These are phyloP conservation scores for Aspergillus sp. DNA, from an alignment of 2,329 filamentous ascomycete species.

Conservation along the genomic window DNA sequence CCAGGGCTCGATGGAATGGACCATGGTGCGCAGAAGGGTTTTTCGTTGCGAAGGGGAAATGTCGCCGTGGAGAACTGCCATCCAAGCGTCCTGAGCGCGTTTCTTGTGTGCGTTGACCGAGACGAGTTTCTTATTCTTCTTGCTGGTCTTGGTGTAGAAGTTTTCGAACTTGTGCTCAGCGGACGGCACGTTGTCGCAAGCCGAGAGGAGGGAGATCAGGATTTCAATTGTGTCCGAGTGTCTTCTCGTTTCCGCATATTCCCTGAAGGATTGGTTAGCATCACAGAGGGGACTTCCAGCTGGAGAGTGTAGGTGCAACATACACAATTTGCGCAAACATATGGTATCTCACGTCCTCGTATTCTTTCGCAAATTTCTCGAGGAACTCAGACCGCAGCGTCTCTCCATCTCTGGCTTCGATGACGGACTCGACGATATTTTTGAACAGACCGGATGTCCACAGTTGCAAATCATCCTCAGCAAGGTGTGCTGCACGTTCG, in stretches of 20 bases:
- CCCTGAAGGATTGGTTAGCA: constrained; percentile 22
- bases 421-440: constrained; percentile 61
- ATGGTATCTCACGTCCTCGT: constrained; percentile 81
- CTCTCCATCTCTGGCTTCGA: constrained; percentile 58
- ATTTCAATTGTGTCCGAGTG: constrained; percentile 32
- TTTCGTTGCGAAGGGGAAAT: constrained; percentile 76
- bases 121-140: constrained; percentile 67
- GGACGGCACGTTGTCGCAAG: constrained; percentile 66
- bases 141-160: constrained; percentile 50
- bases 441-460: constrained; percentile 70
- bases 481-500: constrained; percentile 67
- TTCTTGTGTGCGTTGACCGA: constrained; percentile 72
- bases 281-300: not conserved
- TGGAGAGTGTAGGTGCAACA: constrained; percentile 31
- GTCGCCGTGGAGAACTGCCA: constrained; percentile 67
- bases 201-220: constrained; percentile 39
- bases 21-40: constrained; percentile 70
- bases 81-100: constrained; percentile 82
- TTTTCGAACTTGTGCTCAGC: constrained; percentile 36
- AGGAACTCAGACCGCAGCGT: constrained; percentile 70
- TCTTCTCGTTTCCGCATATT: constrained; percentile 32
- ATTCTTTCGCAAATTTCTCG: constrained; percentile 74
- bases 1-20: constrained; percentile 80
- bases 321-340: constrained; percentile 74
- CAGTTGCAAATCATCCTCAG: constrained; percentile 61